A percentile compares a stretch with the other conserved stretches of the same genome.
Evolutionary conservation across 1,284 basidiomycete genomes (phyloP).

Genomic region (Ganoderma boninense): DNA sequence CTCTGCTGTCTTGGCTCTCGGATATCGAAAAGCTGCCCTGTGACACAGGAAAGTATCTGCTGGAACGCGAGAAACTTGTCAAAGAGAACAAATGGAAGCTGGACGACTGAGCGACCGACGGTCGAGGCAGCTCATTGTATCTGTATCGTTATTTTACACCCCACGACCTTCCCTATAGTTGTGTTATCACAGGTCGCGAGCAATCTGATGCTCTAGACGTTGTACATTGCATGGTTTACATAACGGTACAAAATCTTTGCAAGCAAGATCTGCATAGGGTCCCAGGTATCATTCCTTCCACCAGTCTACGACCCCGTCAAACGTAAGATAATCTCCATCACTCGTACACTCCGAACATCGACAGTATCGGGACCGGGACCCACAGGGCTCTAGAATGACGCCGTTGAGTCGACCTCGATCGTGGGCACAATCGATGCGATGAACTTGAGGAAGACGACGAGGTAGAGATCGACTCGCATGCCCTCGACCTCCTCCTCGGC

Average conservation of each 20-base stretch:
- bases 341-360: neutral
- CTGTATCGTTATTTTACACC: neutral
- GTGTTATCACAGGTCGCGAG: neutral
- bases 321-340: constrained; percentile 1
- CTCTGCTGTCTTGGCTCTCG: neutral
- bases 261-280: constrained; percentile 36
- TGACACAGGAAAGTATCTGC: constrained; percentile 79
- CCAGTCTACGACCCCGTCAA: constrained; percentile 25
- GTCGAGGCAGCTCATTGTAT: neutral
- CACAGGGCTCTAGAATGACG: constrained; percentile 66
- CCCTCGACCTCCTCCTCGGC: constrained; percentile 83
- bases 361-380: neutral
- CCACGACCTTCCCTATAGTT: neutral
- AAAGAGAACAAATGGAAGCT: constrained; percentile 85
- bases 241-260: constrained; percentile 35
- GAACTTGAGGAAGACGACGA: constrained; percentile 97
- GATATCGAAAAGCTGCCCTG: neutral
- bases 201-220: constrained; percentile 7
- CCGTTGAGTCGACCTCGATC: constrained; percentile 93
- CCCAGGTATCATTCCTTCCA: constrained; percentile 37
- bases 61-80: constrained; percentile 81
- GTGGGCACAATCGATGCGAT: constrained; percentile 95
- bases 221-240: constrained; percentile 36
- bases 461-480: constrained; percentile 94
- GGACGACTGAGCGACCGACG: constrained; percentile 41